These are phyloP conservation scores for Solanum pimpinellifolium DNA, from an alignment of 257 asterid genomes.

Conservation along the genomic window DNA sequence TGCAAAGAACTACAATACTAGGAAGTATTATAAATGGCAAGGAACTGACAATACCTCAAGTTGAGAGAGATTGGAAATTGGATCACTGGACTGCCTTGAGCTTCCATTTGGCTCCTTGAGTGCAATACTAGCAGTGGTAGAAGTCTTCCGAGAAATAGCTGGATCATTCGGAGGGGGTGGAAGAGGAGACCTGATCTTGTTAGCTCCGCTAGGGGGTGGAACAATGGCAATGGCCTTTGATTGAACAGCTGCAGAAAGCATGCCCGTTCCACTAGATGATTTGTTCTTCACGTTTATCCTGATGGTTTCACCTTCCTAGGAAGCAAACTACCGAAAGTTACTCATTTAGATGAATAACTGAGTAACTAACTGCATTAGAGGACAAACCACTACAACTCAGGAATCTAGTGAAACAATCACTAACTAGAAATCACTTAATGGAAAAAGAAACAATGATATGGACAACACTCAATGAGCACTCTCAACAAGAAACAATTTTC, in stretches of 20 bases:
- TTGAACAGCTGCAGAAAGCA: constrained; percentile 71
- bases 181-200: constrained; percentile 72
- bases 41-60: constrained; percentile 46
- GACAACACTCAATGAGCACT: not conserved
- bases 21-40: not conserved
- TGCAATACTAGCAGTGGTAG: constrained; percentile 16
- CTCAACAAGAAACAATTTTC: too few species aligned
- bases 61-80: constrained; percentile 67
- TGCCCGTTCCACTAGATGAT: constrained; percentile 67
- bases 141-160: constrained; percentile 37
- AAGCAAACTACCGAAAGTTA: constrained; percentile 2
- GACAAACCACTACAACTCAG: not conserved
- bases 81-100: constrained; percentile 33
- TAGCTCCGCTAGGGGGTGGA: constrained; percentile 64
- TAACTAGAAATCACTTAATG: not conserved
- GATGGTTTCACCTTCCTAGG: constrained; percentile 95
- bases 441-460: not conserved
- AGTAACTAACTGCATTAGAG: not conserved
- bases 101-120: constrained; percentile 28
- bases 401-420: not conserved
- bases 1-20: not conserved
- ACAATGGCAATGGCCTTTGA: constrained; percentile 49
- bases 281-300: constrained; percentile 82
- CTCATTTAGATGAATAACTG: not conserved
- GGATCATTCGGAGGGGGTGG: constrained; percentile 93